Base-by-base conservation (phyloP, 495 filamentous ascomycete species). In the Hypoxylon fuscum region DNA sequence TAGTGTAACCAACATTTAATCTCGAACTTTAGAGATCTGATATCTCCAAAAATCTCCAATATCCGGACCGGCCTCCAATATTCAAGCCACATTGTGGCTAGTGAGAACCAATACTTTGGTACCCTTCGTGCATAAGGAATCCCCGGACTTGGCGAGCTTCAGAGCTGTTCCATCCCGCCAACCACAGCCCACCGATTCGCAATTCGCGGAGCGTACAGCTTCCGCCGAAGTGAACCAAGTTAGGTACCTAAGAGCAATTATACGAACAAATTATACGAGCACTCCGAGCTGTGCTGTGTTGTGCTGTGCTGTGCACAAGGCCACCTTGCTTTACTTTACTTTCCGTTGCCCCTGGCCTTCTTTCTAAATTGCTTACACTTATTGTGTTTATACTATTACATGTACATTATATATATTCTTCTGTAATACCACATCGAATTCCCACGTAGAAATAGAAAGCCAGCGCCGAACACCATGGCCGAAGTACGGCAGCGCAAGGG, bases 401-500 rank as follows among this genome's bases (percentile, higher is more conserved):
- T 15, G 3, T 38, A 35, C 11, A 14, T 11, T 38, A 38, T 14
- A 38, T 38, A 22, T 35, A 43, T 12, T 40, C 6, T 41, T 8
- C 18, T 59, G 22, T 35, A 44, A 59, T 59, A 53, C 56, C 38
- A 47, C 44, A 27, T 27, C 25, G 4, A 27, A 4, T 27, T 8
- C 25, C 25, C 25, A 17, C 5, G 14, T 8, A 47, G 12, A 15
- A 46, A 18, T 14, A 3, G 10, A 22, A 29, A 34, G 10, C 10
- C 10, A 14, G n/a, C n/a, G 12, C 12, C n/a, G 35, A 38, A 38
- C 25, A 22, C 45, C 40, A 58, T 64, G 66, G 59, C 63, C 17
- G 59, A 61, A 34, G 59, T 69, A 42, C 69, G 69, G 7, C 62
- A 72, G 52, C 69, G 69, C 34, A 67, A 59, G 38, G 59, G 66